Base-by-base conservation (phyloP, 306 rosid species). In the Echinosophora koreensis region DNA sequence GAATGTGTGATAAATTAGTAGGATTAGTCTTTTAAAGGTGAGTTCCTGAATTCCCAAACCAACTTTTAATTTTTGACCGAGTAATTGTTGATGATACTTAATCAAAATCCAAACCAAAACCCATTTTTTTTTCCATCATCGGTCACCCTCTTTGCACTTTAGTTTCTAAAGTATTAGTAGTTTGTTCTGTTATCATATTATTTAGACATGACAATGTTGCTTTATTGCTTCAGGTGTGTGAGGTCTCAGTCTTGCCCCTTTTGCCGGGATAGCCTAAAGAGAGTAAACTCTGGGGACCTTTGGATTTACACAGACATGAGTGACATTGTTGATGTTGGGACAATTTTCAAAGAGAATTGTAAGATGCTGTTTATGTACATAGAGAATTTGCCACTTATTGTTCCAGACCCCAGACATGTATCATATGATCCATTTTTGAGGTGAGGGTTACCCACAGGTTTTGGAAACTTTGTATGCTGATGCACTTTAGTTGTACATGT, bases 171-270 rank as follows among this genome's bases (percentile, higher is more conserved):
- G 14, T 60, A 35, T 18, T 17, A 16, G n/a, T 63, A 55, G 7
- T 18, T 71, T 50, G 37, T 30, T 67, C 51, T 66, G 14, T 49
- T 44, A 37, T 38, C 55, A 6, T 49, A 6, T 49, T 78, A 30
- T 34, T 68, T 58, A 77, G 28, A 12, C 63, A 13, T 84, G 62
- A 76, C 47, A 39, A 55, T 55, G 52, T 34, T 67, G 16, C 54
- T 73, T 46, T 44, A 60, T 80, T 54, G 12, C 56, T 75, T 57
- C 86, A 94, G 98, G 98, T 88, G 71, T 51, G 70, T 60, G 17
- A 86, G 98, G 69, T 94, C 97, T 58, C 87, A 83, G 47, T 94
- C 97, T 16, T 94, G 98, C 74, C 98, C 98, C 78, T 94, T 94
- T 77, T 94, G 98, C 80, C 86, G 98, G 59, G 96, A 87, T 77